These are phyloP conservation scores for Colletotrichum chrysophilum DNA, from an alignment of 2,329 filamentous ascomycete species.

Conservation along the genomic window DNA sequence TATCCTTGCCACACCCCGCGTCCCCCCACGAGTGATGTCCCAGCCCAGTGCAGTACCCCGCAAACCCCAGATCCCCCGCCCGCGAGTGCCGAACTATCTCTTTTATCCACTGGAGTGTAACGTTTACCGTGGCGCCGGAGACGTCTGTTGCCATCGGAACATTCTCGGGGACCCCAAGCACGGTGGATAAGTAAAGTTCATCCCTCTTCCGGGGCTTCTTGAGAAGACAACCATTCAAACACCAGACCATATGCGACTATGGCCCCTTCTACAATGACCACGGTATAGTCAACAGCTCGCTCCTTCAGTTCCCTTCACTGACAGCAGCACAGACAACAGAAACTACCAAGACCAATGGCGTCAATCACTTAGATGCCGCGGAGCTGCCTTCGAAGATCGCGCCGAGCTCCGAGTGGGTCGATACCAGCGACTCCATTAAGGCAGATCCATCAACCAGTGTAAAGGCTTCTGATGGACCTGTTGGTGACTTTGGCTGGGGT, in stretches of 20 bases:
- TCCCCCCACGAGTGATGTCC: neutral
- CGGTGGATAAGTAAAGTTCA: neutral
- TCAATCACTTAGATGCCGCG: neutral
- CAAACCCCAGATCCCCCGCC: neutral
- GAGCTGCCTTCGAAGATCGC: neutral
- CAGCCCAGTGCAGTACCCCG: neutral
- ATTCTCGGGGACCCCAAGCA: neutral
- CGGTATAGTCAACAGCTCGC: neutral
- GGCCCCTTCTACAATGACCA: neutral
- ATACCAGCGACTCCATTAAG: neutral
- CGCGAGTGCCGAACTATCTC: neutral
- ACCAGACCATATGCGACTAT: neutral
- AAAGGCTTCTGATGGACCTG: neutral
- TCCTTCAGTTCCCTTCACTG: neutral
- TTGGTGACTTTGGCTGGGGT: neutral
- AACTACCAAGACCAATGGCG: neutral
- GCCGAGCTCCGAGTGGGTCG: neutral
- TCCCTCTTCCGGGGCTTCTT: neutral
- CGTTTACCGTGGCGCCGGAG: neutral
- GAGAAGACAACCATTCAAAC: neutral
- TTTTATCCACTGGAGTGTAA: neutral
- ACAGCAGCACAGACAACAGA: neutral
- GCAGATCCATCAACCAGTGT: neutral
- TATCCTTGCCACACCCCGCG: neutral
- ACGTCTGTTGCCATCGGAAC: neutral